phyloP scores from a whole-genome alignment of 129 eudicot species.

The Flaveria robusta region DNA sequence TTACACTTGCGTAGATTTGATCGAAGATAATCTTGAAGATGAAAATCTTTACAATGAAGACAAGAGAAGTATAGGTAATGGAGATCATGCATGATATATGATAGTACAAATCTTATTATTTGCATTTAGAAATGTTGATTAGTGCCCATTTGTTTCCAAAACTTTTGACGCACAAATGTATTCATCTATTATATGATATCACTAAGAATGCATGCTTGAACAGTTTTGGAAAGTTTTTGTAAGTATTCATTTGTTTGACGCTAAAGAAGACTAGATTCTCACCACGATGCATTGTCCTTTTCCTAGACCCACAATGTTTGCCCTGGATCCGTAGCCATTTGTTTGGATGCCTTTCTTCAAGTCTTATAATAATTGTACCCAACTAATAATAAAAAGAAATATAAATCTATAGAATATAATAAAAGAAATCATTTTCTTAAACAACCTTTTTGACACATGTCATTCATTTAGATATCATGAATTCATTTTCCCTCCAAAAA shows the following conservation, averaged over 20 bases:
- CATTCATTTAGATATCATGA: too few relatives aligned
- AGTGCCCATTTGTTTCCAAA: slow-evolving; percentile 2
- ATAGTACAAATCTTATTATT: slow-evolving; percentile 30
- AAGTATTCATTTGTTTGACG: slow-evolving; percentile 6
- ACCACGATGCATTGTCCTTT: slow-evolving; percentile 8
- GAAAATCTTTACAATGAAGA: slow-evolving; percentile 12
- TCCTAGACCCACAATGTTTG: slow-evolving; percentile 16
- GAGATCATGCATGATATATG: slow-evolving; percentile 16
- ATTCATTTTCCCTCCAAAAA: too few relatives aligned
- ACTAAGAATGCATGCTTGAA: slow-evolving; percentile 8
- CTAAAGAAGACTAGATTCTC: slow-evolving; percentile 15
- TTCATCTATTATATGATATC: slow-evolving; percentile 6
- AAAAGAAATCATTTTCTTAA: too few relatives aligned
- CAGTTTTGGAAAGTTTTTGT: slow-evolving; percentile 19
- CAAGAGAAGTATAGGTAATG: slow-evolving; percentile 28
- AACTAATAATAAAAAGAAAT: neutral
- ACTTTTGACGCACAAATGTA: neutral
- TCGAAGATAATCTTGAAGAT: slow-evolving; percentile 22
- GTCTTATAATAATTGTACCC: neutral
- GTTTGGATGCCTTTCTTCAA: neutral
- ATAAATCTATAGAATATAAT: too few relatives aligned
- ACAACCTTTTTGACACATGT: too few relatives aligned
- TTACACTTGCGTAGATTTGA: slow-evolving; percentile 37
- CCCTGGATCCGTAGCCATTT: slow-evolving; percentile 18
- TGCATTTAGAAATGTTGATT: neutral